phyloP scores from a whole-genome alignment of 1,284 basidiomycete species.

The Inonotus obliquus region DNA sequence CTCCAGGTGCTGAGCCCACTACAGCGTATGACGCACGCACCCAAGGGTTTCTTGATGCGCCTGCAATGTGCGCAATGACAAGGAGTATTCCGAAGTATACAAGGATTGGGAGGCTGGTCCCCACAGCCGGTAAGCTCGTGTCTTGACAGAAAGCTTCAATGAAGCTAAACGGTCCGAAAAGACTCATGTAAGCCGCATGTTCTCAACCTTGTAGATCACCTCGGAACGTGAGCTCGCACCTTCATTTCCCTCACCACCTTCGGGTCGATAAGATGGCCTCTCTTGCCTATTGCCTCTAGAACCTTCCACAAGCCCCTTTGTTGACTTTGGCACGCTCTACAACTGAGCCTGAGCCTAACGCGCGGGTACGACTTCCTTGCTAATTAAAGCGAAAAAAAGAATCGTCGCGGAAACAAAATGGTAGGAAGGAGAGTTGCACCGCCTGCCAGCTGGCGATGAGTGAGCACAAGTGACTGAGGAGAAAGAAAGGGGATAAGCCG shows the following conservation, averaged over 20 bases:
- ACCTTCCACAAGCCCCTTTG: not conserved
- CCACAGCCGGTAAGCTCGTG: constrained; percentile 15
- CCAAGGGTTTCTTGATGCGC: not conserved
- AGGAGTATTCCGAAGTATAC: not conserved
- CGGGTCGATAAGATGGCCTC: constrained; percentile 12
- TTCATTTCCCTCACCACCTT: constrained; percentile 10
- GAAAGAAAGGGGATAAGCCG: constrained; percentile 2
- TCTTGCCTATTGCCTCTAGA: not conserved
- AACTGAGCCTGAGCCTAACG: not conserved
- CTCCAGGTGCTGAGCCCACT: not conserved
- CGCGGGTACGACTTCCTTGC: not conserved
- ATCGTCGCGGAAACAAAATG: not conserved
- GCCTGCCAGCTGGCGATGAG: constrained; percentile 13
- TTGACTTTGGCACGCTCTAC: not conserved
- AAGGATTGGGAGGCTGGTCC: not conserved
- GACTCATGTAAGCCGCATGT: constrained; percentile 16
- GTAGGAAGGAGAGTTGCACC: not conserved
- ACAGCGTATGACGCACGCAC: not conserved
- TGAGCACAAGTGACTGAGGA: not conserved
- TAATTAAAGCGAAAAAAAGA: not conserved
- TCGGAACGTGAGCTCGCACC: constrained; percentile 9
- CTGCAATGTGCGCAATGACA: not conserved
- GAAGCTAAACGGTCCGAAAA: constrained; percentile 8
- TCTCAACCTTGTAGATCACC: constrained; percentile 6
- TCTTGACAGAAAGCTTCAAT: constrained; percentile 7